Conservation (phyloP, 202 grass and related monocot species). For the Dendrocalamus latiflorus region DNA sequence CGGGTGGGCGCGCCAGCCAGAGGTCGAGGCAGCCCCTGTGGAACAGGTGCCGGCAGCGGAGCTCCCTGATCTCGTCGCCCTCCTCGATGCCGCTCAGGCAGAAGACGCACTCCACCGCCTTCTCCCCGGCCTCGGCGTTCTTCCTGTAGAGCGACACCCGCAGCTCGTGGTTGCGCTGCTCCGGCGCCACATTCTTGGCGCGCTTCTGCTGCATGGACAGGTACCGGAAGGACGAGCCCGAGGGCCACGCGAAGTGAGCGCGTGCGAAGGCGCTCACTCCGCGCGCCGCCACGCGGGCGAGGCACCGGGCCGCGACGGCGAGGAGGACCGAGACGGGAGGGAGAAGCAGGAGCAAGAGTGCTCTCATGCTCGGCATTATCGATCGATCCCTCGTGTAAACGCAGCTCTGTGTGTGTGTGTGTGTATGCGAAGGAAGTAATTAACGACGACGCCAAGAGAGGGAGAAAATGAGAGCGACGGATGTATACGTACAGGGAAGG, state of each 20-base stretch:
- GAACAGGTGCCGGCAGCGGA: conserved; percentile 61
- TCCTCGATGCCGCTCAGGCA: conserved; percentile 60
- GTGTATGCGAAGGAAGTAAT: not conserved
- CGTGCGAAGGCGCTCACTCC: too few species aligned
- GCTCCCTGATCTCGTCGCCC: conserved; percentile 53
- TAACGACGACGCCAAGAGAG: not conserved
- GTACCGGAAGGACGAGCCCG: not conserved
- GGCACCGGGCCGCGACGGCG: not conserved
- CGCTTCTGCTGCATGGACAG: not conserved
- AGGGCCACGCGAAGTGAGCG: conserved; percentile 14
- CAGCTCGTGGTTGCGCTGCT: not conserved
- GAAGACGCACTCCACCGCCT: conserved; percentile 30
- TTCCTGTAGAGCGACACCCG: conserved; percentile 4
- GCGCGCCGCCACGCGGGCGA: too few species aligned
- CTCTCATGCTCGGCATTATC: not conserved
- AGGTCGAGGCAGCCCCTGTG: conserved; percentile 53
- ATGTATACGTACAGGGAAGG: not conserved
- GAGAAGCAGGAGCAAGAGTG: not conserved
- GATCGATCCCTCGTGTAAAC: not conserved
- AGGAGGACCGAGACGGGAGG: not conserved
- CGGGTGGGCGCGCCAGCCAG: conserved; percentile 25
- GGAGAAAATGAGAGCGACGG: not conserved
- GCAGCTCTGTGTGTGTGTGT: not conserved
- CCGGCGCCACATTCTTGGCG: not conserved
- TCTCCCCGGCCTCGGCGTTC: not conserved